phyloP scores from a whole-genome alignment of 306 rosid species.

The Spatholobus suberectus region DNA sequence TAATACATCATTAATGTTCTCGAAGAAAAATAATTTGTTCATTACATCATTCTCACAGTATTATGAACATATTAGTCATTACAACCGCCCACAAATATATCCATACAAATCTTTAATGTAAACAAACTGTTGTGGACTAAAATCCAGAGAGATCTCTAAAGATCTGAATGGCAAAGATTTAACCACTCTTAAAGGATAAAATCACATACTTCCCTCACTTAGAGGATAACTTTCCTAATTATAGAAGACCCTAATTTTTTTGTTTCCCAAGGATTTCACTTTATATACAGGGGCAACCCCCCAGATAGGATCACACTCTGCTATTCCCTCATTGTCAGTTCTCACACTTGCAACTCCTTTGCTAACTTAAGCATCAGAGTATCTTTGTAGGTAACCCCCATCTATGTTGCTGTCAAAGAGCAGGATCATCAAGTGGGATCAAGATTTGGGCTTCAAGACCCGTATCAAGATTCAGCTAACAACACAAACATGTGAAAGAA shows the following conservation, averaged over 20 bases:
- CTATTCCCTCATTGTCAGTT: neutral
- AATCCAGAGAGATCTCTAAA: neutral
- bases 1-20: neutral
- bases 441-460: neutral
- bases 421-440: neutral
- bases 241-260: neutral
- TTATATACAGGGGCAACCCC: neutral
- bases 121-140: neutral
- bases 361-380: neutral
- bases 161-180: neutral
- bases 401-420: neutral
- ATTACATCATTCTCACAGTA: conserved; percentile 2
- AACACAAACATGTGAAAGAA: conserved; percentile 33
- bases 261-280: neutral
- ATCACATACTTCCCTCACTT: neutral
- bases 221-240: neutral
- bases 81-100: neutral
- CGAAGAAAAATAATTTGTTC: conserved; percentile 11
- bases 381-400: neutral
- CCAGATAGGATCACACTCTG: neutral
- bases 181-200: neutral
- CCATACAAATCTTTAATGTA: neutral
- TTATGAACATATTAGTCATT: neutral
- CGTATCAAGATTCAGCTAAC: neutral
- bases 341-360: neutral